A percentile compares a stretch with the other conserved stretches of the same genome.
Evolutionary conservation across 2,329 filamentous ascomycete species (phyloP).

Genomic region (Hymenoscyphus salicellus): DNA sequence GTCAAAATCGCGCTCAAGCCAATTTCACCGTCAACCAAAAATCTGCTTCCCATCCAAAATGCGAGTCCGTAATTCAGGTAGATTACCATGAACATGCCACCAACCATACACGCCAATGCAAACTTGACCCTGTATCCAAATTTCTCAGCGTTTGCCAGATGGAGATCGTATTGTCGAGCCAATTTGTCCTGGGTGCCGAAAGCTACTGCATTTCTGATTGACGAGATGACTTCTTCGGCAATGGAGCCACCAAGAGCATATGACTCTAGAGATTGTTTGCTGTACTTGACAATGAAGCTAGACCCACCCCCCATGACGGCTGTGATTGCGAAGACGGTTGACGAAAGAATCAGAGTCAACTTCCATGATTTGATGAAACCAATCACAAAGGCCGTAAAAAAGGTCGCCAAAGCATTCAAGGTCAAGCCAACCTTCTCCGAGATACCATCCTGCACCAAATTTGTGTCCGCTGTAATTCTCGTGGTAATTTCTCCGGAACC

Average conservation of each 20-base stretch:
- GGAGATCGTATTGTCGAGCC: slow-evolving; percentile 77
- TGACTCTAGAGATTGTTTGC: slow-evolving; percentile 71
- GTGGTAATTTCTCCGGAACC: slow-evolving; percentile 92
- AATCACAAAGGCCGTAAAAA: slow-evolving; percentile 84
- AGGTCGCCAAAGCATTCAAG: slow-evolving; percentile 72
- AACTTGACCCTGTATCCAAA: slow-evolving; percentile 76
- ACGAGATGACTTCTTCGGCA: slow-evolving; percentile 91
- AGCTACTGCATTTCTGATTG: slow-evolving; percentile 85
- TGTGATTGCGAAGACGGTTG: slow-evolving; percentile 77
- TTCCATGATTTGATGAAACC: slow-evolving; percentile 92
- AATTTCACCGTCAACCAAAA: slow-evolving; percentile 64
- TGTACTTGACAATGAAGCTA: slow-evolving; percentile 74
- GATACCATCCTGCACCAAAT: slow-evolving; percentile 88
- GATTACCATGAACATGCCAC: slow-evolving; percentile 76
- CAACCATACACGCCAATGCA: slow-evolving; percentile 73
- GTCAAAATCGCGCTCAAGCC: slow-evolving; percentile 71
- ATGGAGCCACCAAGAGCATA: slow-evolving; percentile 84
- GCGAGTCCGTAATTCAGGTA: slow-evolving; percentile 84
- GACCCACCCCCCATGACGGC: slow-evolving; percentile 72
- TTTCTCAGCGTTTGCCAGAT: slow-evolving; percentile 69
- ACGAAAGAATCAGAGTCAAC: slow-evolving; percentile 80
- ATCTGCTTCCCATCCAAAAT: slow-evolving; percentile 84
- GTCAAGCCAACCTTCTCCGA: slow-evolving; percentile 84
- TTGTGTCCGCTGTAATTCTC: slow-evolving; percentile 90
- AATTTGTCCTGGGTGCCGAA: slow-evolving; percentile 92